Percentiles rank a stretch among this genome's conserved stretches.
Evolutionary conservation across 257 asterid species (phyloP).

Genomic region (Verbascum thapsus): DNA sequence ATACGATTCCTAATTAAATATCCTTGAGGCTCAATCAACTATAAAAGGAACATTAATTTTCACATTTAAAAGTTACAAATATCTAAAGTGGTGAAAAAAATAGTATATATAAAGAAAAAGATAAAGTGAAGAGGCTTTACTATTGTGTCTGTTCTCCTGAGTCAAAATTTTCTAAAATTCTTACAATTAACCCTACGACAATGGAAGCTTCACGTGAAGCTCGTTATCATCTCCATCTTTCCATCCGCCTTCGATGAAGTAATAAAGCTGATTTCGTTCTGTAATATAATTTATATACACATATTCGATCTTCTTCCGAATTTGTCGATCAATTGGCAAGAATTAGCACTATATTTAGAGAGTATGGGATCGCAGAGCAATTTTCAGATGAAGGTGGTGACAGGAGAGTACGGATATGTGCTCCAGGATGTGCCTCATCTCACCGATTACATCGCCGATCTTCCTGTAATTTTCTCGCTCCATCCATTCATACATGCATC

Average conservation of each 20-base stretch:
- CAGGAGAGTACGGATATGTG: constrained; percentile 58
- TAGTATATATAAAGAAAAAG: not conserved
- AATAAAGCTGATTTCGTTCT: not conserved
- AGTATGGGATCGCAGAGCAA: constrained; percentile 44
- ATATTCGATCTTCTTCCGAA: not conserved
- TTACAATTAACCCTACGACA: not conserved
- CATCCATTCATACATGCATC: constrained; percentile 3
- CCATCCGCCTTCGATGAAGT: constrained; percentile 14
- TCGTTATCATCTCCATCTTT: constrained; percentile 19
- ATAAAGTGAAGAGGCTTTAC: not conserved
- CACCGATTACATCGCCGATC: constrained; percentile 62
- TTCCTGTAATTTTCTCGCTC: constrained; percentile 38
- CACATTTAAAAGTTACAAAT: no score
- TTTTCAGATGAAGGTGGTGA: constrained; percentile 57
- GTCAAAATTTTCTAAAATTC: not conserved
- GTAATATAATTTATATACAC: not conserved
- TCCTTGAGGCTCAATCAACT: no score
- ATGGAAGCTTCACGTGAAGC: constrained; percentile 23
- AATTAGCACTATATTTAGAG: not conserved
- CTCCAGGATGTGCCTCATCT: constrained; percentile 78
- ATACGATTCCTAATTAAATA: not conserved
- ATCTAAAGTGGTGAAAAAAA: no score
- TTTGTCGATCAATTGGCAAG: not conserved
- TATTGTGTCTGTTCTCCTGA: not conserved
- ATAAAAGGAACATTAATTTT: no score